These are phyloP conservation scores for Penicillium macrosclerotiorum DNA, from an alignment of 495 filamentous ascomycete species.

Conservation along the genomic window DNA sequence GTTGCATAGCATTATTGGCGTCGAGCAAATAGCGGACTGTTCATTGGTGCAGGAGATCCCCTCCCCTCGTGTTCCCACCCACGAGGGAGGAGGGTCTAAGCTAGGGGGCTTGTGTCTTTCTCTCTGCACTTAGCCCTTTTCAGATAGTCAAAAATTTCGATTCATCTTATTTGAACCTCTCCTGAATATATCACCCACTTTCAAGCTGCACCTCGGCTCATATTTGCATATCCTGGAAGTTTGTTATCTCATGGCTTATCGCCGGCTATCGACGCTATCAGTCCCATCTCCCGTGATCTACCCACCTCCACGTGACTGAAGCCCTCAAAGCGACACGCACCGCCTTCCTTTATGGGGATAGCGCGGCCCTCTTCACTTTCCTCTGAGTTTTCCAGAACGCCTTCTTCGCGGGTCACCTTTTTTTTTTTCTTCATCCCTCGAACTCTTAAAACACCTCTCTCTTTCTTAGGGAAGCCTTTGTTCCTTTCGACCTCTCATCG, in stretches of 20 bases:
- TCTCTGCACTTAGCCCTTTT: too few species aligned
- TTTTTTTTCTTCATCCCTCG: constrained; percentile 31
- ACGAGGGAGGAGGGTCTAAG: too few species aligned
- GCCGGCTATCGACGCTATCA: too few species aligned
- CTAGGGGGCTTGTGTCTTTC: too few species aligned
- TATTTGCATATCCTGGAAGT: too few species aligned
- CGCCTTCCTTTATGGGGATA: constrained; percentile 20
- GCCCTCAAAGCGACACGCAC: constrained; percentile 24
- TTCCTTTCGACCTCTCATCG: constrained; percentile 40
- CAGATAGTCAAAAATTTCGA: too few species aligned
- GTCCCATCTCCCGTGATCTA: constrained; percentile 3
- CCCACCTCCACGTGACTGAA: constrained; percentile 6
- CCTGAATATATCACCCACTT: too few species aligned
- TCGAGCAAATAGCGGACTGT: constrained; percentile 15
- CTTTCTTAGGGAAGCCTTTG: constrained; percentile 32
- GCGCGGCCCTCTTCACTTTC: constrained; percentile 21
- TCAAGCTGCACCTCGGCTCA: too few species aligned
- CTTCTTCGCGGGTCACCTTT: constrained; percentile 43
- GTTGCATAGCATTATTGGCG: constrained; percentile 35
- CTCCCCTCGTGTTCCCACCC: too few species aligned
- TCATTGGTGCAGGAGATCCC: constrained; percentile 13
- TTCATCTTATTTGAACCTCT: too few species aligned
- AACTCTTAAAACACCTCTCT: constrained; percentile 44
- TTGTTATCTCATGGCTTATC: too few species aligned
- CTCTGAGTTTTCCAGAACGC: constrained; percentile 41